Conservation (phyloP, 352 stramenopile genomes). For the Globisporangium ultimum region DNA sequence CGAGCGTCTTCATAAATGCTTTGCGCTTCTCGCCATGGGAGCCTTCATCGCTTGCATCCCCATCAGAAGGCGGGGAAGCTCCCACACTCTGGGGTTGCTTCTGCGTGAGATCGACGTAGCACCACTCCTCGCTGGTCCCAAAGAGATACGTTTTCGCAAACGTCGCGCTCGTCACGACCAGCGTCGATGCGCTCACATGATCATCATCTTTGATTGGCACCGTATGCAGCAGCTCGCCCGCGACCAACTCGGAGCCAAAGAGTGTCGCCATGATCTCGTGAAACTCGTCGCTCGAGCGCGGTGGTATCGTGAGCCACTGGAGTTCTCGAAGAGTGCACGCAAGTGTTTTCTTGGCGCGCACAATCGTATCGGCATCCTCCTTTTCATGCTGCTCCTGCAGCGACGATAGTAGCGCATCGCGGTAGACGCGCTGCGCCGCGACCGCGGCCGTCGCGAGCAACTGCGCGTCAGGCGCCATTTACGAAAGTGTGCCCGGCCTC, state of each 20-base stretch:
- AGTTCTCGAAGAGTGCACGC: too few species aligned
- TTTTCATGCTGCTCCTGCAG: too few species aligned
- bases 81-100: neutral
- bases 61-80: constrained; percentile 25
- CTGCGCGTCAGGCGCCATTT: too few species aligned
- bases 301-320: too few species aligned
- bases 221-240: constrained; percentile 8
- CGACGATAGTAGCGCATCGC: too few species aligned
- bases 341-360: too few species aligned
- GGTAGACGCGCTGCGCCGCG: too few species aligned
- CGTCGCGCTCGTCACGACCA: constrained; percentile 33
- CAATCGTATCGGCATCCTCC: too few species aligned
- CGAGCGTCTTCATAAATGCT: constrained; percentile 16
- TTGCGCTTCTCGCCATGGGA: constrained; percentile 33
- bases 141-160: constrained; percentile 41
- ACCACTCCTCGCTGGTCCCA: constrained; percentile 46
- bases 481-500: too few species aligned
- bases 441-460: too few species aligned
- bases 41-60: constrained; percentile 28
- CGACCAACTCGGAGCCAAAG: constrained; percentile 13
- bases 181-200: constrained; percentile 8
- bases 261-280: too few species aligned
- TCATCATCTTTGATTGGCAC: neutral
- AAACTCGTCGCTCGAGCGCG: too few species aligned
- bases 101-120: constrained; percentile 28